Evolutionary conservation across 495 filamentous ascomycete genomes (phyloP), one percentile per base, ranked within the genome.

Genomic region (Entonaema liquescens): DNA sequence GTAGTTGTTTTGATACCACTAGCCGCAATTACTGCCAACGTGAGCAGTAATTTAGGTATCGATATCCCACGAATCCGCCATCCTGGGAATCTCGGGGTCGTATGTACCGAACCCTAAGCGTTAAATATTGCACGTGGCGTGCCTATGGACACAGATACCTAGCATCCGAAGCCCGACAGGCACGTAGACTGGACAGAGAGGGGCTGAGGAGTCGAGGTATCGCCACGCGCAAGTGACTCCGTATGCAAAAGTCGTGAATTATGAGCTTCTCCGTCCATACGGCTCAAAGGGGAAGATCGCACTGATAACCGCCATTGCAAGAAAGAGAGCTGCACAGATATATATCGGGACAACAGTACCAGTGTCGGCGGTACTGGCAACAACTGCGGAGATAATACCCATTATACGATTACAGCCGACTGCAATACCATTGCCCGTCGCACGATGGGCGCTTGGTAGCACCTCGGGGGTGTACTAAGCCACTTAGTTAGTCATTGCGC

Each of bases 201-300:
- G 17, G 1, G 9, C 44, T 26, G 26, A 26, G 49, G 19, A 29
- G 35, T n/a, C 23, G 1, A 40, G 13, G 60, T 19, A 21, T 29
- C 21, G 7, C 8, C 17, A 19, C 33, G 33, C 5, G 26, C 25
- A 15, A 65, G 21, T 28, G 3, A 19, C 9, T 15, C 44, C 29
- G 4, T 17, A 5, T 31, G 5, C 9, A 15, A 11, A 44, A 38
- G 13, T 5, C 13, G 12, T 44, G 13, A 7, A 21, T 52, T 78
- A 92, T 38, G 89, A 90, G 76, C 89, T 91, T 68, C 91, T 79
- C 60, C 83, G 80, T 3, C 91, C 91, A 70, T 86, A 89, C 3
- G 91, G 90, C 80, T 93, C 91, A 67, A 92, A 92, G 7, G 90
- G 90, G 57, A 93, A 88, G n/a, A 79, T 61, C 0, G 78, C 83